These are phyloP conservation scores for Mucor sp. DNA, from an alignment of 371 early-diverging fungal genomes.

Conservation along the genomic window DNA sequence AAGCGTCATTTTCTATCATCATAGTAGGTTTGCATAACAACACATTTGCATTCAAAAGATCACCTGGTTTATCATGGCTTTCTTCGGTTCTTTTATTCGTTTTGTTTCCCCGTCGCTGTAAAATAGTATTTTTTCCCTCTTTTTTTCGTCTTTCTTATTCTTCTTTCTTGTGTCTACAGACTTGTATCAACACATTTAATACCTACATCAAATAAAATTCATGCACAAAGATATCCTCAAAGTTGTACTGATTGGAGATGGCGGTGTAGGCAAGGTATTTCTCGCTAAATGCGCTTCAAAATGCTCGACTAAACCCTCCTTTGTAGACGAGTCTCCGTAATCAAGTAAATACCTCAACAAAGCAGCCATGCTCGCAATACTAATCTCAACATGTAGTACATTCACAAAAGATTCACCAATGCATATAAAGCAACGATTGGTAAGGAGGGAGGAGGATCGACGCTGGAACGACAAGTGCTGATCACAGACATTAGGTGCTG, in stretches of 20 bases:
- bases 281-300: background rate
- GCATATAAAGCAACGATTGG: conserved; percentile 99
- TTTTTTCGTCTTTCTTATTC: background rate
- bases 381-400: conserved; percentile 62
- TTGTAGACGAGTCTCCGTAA: conserved; percentile 61
- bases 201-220: background rate
- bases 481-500: conserved; percentile 59
- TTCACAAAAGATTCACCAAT: conserved; percentile 90
- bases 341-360: conserved; percentile 37
- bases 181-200: background rate
- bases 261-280: conserved; percentile 81
- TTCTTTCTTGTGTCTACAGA: background rate
- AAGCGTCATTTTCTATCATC: background rate
- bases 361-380: background rate
- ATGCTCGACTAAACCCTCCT: background rate
- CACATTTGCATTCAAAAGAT: background rate
- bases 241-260: conserved; percentile 82
- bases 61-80: background rate
- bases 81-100: background rate
- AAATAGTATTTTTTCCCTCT: background rate
- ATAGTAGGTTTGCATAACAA: background rate
- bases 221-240: conserved; percentile 66
- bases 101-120: conserved; percentile 4
- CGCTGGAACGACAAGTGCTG: background rate
- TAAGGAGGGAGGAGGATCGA: conserved; percentile 2